Evolutionary conservation across 306 rosid species (phyloP).

Genomic region (Vigna unguiculata): DNA sequence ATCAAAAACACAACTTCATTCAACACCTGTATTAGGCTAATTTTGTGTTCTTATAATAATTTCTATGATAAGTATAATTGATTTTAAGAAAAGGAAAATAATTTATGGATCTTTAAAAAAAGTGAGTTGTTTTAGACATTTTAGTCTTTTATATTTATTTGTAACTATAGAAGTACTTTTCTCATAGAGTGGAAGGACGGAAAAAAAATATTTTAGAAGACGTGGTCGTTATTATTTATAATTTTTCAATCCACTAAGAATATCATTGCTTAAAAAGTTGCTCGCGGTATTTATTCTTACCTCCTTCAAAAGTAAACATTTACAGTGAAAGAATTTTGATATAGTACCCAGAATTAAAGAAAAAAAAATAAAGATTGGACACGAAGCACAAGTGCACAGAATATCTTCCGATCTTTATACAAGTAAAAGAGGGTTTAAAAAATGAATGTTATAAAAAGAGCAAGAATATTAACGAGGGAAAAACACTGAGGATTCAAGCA

Average conservation of each 20-base stretch:
- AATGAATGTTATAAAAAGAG: not conserved
- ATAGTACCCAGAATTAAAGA: too few species aligned
- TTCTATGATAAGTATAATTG: not conserved
- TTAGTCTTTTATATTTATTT: too few species aligned
- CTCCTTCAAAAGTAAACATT: not conserved
- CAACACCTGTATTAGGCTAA: too few species aligned
- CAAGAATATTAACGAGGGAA: not conserved
- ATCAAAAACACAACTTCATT: too few species aligned
- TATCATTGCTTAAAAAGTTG: too few species aligned
- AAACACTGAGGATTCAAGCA: conserved; percentile 50
- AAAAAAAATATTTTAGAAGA: not conserved
- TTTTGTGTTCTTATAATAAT: not conserved
- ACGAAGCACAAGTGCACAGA: too few species aligned
- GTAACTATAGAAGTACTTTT: too few species aligned
- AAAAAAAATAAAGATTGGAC: too few species aligned
- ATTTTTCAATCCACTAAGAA: not conserved
- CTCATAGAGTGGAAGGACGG: too few species aligned
- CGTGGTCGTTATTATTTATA: not conserved
- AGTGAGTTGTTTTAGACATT: too few species aligned
- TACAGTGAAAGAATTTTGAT: too few species aligned
- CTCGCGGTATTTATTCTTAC: not conserved
- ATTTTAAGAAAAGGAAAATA: not conserved
- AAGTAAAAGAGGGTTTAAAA: not conserved
- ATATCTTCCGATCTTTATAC: conserved; percentile 29
- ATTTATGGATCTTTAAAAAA: not conserved